phyloP scores from a whole-genome alignment of 768 basidiomycete genomes.

The Mycena rosella region DNA sequence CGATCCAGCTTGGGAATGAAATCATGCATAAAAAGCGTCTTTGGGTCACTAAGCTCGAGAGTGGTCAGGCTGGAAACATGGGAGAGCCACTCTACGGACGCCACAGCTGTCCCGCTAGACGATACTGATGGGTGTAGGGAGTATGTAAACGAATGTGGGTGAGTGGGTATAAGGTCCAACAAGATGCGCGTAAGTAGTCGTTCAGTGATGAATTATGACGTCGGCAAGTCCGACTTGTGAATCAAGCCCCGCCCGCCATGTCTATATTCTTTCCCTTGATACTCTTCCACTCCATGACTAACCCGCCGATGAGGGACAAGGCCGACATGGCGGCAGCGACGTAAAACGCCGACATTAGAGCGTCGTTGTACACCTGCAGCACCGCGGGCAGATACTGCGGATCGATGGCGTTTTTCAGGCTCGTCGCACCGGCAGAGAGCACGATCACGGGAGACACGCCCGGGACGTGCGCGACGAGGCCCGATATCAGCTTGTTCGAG shows the following conservation, averaged over 20 bases:
- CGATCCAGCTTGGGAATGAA: neutral
- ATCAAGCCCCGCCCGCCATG: conserved; percentile 12
- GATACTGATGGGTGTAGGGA: too few relatives aligned
- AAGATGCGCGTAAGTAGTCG: too few relatives aligned
- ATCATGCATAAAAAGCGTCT: neutral
- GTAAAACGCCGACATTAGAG: conserved; percentile 16
- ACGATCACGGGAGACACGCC: conserved; percentile 17
- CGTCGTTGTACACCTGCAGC: conserved; percentile 26
- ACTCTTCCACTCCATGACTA: conserved; percentile 24
- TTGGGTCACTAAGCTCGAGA: neutral
- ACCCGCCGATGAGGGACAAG: neutral
- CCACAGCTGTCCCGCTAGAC: neutral
- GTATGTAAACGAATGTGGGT: too few relatives aligned
- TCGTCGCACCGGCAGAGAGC: conserved; percentile 23
- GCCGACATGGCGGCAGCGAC: conserved; percentile 12
- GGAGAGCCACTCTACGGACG: neutral
- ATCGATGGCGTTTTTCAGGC: conserved; percentile 12
- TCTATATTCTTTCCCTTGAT: conserved; percentile 27
- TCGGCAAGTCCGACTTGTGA: too few relatives aligned
- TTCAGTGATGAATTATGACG: too few relatives aligned
- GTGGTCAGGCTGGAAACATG: neutral
- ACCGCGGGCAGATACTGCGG: conserved; percentile 8
- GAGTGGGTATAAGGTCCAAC: too few relatives aligned
- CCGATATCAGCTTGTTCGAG: conserved; percentile 19
- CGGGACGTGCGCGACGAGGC: conserved; percentile 16